Evolutionary conservation across 495 filamentous ascomycete genomes (phyloP).

Genomic region (Hypoxylon rickii): DNA sequence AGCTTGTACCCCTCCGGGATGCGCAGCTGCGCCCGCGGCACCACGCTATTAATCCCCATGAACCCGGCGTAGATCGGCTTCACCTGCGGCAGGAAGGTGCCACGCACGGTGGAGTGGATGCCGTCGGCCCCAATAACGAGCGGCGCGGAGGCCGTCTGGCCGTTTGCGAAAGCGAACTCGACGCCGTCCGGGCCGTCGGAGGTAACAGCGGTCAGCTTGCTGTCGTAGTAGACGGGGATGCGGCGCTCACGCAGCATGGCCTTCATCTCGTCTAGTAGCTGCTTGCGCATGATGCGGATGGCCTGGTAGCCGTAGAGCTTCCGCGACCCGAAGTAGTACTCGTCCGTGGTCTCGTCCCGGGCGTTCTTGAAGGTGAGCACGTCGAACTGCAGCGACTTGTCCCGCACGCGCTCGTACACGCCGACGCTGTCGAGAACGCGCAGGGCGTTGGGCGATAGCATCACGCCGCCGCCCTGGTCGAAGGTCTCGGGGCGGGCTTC

Average conservation of each 20-base stretch:
- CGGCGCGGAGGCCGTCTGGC: slow-evolving; percentile 26
- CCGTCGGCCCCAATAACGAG: slow-evolving; percentile 56
- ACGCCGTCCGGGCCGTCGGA: slow-evolving; percentile 43
- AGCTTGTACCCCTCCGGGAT: slow-evolving; percentile 40
- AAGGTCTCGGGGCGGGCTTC: slow-evolving; percentile 13
- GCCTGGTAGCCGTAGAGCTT: slow-evolving; percentile 50
- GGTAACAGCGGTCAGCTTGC: slow-evolving; percentile 46
- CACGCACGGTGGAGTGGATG: slow-evolving; percentile 53
- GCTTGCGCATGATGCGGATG: slow-evolving; percentile 53
- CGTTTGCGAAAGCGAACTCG: slow-evolving; percentile 49
- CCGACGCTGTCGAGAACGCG: slow-evolving; percentile 51
- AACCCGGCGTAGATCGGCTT: slow-evolving; percentile 26
- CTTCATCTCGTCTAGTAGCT: slow-evolving; percentile 47
- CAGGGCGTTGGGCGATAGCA: slow-evolving; percentile 58
- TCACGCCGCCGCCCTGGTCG: slow-evolving; percentile 51
- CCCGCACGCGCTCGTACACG: slow-evolving; percentile 47
- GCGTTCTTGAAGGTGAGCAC: slow-evolving; percentile 47
- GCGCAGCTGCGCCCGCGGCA: slow-evolving; percentile 33
- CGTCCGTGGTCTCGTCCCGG: slow-evolving; percentile 43
- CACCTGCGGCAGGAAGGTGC: slow-evolving; percentile 12
- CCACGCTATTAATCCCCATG: slow-evolving; percentile 27
- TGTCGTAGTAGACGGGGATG: slow-evolving; percentile 48
- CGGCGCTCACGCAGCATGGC: slow-evolving; percentile 37
- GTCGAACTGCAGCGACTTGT: slow-evolving; percentile 42
- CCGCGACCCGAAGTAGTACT: slow-evolving; percentile 50